Conservation (phyloP, 805 yeast genomes). For the Myxozyma vanderwaltii region DNA sequence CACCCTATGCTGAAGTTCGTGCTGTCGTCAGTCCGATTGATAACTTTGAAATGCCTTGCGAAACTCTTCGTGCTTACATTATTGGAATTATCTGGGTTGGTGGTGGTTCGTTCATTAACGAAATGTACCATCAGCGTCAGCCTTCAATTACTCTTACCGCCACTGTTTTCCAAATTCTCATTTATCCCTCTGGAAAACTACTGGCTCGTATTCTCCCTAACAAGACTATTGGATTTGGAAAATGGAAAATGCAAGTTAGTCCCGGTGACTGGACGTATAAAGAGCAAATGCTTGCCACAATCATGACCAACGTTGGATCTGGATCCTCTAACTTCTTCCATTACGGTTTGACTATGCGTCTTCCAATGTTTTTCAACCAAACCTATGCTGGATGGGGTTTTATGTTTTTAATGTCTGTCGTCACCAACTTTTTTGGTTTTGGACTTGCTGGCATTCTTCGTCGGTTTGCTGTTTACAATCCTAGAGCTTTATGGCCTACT, state of each 20-base stretch:
- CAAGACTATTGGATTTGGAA: constrained; percentile 52
- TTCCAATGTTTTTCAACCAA: constrained; percentile 12
- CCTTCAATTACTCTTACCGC: constrained; percentile 56
- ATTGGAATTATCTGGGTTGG: constrained; percentile 55
- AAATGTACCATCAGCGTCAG: constrained; percentile 58
- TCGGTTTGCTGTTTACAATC: constrained; percentile 62
- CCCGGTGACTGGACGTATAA: constrained; percentile 68
- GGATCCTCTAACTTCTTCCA: constrained; percentile 46
- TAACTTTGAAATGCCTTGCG: constrained; percentile 50
- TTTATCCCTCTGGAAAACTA: constrained; percentile 59
- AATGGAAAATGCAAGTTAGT: constrained; percentile 50
- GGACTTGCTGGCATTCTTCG: constrained; percentile 66
- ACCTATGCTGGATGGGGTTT: constrained; percentile 20
- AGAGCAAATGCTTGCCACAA: constrained; percentile 66
- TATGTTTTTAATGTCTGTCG: constrained; percentile 15
- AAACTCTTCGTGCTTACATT: constrained; percentile 56
- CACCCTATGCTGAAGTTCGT: constrained; percentile 53
- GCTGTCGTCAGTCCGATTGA: constrained; percentile 41
- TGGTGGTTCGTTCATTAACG: constrained; percentile 59
- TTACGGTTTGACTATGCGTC: constrained; percentile 46
- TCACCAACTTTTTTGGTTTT: constrained; percentile 63
- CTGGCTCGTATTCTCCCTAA: constrained; percentile 51
- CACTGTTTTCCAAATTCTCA: constrained; percentile 58
- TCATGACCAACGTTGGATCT: constrained; percentile 37
- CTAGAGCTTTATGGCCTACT: constrained; percentile 65